Evolutionary conservation across 23 red algal genomes (phyloP), one percentile per base, ranked within the genome.

Genomic region (Gracilaria gracilis): DNA sequence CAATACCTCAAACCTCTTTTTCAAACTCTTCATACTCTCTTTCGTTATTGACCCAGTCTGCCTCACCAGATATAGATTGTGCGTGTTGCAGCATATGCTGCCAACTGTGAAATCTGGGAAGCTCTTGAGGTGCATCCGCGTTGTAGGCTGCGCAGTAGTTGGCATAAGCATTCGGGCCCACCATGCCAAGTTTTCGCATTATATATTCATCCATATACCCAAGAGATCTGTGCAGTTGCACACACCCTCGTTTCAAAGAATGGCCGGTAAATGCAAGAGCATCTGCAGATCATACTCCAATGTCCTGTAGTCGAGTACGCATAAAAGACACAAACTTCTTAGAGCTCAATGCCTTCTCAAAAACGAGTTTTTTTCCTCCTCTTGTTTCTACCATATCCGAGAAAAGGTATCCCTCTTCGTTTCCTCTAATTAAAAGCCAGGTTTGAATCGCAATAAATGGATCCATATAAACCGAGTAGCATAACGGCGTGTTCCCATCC

Each of bases 91-190:
- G 21, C 11, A 40, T 72, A 34, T 55, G 59, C 28, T 72, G 20
- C 36, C 27, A 28, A 47, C 58, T 70, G 24, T 55, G 19, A 88
- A 88, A 88, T 19, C 14, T 5, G 11, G 80, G 59, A 37, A 83
- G 27, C 15, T 83, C 80, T 64, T 23, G 48, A 2, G 80, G 80
- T 5, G 79, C 80, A 34, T 48, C 24, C 5, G 64, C 28, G 80
- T 83, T 83, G n/a, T 83, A 83, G 3, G 80, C 50, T 67, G 80
- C 80, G 35, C 80, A 83, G 28, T 83, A 83, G 80, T 83, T 83
- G 11, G 51, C 51, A 31, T 83, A 83, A 19, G 80, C 54, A 1
- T 83, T 47, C 1, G 39, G 20, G 3, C 59, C 80, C 64, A 46
- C 38, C 80, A 83, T 83, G 4, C 51, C 35, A 59, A 83, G 50